Conservation (phyloP, 768 basidiomycete genomes). For the Amanita pseudoporphyria region DNA sequence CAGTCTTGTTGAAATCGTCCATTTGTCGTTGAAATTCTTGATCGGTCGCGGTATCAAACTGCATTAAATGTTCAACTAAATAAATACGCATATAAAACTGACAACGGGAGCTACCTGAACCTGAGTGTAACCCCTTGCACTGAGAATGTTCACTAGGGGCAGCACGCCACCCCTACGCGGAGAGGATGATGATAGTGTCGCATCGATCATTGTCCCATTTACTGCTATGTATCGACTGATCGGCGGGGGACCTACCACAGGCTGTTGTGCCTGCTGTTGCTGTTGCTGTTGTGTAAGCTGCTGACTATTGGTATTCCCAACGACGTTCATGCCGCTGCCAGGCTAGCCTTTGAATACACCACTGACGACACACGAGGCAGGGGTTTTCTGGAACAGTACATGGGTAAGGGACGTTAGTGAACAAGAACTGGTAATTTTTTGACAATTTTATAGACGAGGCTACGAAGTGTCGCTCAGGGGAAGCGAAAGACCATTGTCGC, state of each 20-base stretch:
- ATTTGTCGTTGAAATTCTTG: conserved; percentile 29
- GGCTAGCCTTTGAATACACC: background rate
- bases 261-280: background rate
- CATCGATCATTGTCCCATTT: background rate
- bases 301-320: background rate
- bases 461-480: background rate
- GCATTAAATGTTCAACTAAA: background rate
- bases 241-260: background rate
- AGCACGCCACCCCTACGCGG: background rate
- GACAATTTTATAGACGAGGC: too few relatives aligned
- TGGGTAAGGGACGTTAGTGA: background rate
- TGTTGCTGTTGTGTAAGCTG: conserved; percentile 2
- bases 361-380: background rate
- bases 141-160: background rate
- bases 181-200: background rate
- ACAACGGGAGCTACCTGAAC: background rate
- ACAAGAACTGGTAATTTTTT: background rate
- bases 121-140: background rate
- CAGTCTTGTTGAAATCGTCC: conserved; percentile 40
- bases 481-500: conserved; percentile 3
- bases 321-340: conserved; percentile 1
- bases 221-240: background rate
- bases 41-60: conserved; percentile 4
- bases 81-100: background rate
- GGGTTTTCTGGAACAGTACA: background rate